Percentiles rank a stretch among this genome's conserved stretches.
phyloP scores from a whole-genome alignment of 139 green algal species.

The Gonium pectorale region DNA sequence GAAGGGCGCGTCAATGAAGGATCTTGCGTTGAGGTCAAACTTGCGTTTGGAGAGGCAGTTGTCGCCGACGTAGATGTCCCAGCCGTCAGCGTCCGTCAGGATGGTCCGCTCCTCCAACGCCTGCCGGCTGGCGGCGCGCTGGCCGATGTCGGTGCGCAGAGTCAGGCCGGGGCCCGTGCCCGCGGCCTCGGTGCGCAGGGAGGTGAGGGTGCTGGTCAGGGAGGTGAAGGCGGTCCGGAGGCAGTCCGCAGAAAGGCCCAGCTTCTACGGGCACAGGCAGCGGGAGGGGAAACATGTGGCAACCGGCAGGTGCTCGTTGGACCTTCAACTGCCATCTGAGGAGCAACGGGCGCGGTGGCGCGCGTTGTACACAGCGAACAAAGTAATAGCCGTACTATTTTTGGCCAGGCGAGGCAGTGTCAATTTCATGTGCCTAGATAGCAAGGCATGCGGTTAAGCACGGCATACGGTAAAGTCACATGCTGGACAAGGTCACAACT shows the following conservation, averaged over 20 bases:
- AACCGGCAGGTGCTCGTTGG: no score
- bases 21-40: not conserved
- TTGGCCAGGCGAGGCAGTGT: no score
- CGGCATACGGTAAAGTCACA: no score
- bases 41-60: not conserved
- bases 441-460: no score
- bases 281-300: not conserved
- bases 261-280: slow-evolving; percentile 26
- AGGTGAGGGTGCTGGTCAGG: slow-evolving; percentile 51
- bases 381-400: no score
- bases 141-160: slow-evolving; percentile 38
- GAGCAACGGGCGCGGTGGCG: no score
- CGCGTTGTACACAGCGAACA: no score
- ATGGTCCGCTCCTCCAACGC: not conserved
- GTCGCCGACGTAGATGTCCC: slow-evolving; percentile 10
- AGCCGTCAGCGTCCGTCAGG: not conserved
- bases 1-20: slow-evolving; percentile 16
- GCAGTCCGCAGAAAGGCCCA: slow-evolving; percentile 45
- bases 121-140: not conserved
- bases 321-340: no score
- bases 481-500: no score
- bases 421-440: no score
- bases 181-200: slow-evolving; percentile 14
- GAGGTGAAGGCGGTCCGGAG: slow-evolving; percentile 55
- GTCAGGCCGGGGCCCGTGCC: not conserved